Evolutionary conservation across 345 rosid species (phyloP).

Genomic region (Pistacia vera): DNA sequence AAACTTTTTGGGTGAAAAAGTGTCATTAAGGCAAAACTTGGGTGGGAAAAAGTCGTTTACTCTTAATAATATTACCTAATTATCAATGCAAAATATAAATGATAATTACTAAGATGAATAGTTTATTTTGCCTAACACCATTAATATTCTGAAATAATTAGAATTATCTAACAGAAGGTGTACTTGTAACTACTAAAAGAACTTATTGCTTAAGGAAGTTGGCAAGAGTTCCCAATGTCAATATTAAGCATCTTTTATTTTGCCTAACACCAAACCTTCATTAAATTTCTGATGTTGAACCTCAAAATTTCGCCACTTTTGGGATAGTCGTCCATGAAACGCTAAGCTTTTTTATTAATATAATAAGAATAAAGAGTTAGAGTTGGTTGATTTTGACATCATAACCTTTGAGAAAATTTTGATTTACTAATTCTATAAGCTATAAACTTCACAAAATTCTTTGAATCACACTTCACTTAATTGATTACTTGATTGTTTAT

Average conservation of each 20-base stretch:
- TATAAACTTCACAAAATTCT: not conserved
- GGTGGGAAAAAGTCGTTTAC: too few species aligned
- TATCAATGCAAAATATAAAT: too few species aligned
- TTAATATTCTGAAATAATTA: too few species aligned
- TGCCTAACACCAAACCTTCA: not conserved
- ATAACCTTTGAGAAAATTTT: not conserved
- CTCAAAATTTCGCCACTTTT: not conserved
- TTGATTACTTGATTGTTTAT: not conserved
- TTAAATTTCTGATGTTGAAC: not conserved
- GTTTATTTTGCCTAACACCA: too few species aligned
- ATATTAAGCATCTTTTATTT: not conserved
- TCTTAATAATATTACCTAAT: too few species aligned
- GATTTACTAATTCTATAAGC: not conserved
- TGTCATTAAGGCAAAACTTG: too few species aligned
- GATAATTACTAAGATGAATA: too few species aligned
- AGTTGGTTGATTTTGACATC: slow-evolving; percentile 21
- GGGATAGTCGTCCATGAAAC: not conserved
- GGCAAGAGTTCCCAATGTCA: not conserved
- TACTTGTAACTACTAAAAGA: not conserved
- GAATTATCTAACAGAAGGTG: too few species aligned
- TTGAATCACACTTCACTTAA: not conserved
- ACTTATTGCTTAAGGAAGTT: not conserved
- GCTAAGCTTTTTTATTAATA: not conserved
- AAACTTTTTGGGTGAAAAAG: too few species aligned
- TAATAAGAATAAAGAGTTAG: not conserved